phyloP scores from a whole-genome alignment of 23 red algal species.

The Gracilaria caudata region DNA sequence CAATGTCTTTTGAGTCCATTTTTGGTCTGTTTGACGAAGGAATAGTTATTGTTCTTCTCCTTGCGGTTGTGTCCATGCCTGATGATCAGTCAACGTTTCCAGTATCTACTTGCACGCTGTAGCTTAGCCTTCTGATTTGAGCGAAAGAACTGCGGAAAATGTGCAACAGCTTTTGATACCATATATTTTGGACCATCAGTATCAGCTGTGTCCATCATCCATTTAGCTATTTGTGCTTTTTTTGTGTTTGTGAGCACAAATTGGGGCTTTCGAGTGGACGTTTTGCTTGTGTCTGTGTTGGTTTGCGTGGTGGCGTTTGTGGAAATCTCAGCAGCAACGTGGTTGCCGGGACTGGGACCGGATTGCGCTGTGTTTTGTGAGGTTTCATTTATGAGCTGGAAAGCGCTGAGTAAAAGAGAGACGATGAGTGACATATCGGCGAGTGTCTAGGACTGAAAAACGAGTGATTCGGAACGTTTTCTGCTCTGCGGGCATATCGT shows the following conservation, averaged over 20 bases:
- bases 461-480: neutral
- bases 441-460: too few species aligned
- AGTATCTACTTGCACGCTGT: constrained; percentile 16
- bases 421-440: neutral
- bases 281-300: neutral
- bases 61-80: neutral
- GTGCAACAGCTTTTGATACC: neutral
- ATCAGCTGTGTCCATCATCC: neutral
- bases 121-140: constrained; percentile 31
- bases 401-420: neutral
- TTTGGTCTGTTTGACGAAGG: neutral
- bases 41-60: constrained; percentile 16
- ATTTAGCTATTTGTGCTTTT: neutral
- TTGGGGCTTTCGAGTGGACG: neutral
- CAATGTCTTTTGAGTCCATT: constrained; percentile 27
- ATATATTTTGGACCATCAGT: neutral
- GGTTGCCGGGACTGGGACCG: neutral
- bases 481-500: too few species aligned
- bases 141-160: constrained; percentile 4
- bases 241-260: neutral
- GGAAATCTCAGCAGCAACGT: too few species aligned
- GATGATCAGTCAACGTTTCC: neutral
- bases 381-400: neutral
- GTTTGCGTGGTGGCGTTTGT: neutral
- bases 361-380: neutral